phyloP scores from a whole-genome alignment of 345 rosid species.

The Populus alba region DNA sequence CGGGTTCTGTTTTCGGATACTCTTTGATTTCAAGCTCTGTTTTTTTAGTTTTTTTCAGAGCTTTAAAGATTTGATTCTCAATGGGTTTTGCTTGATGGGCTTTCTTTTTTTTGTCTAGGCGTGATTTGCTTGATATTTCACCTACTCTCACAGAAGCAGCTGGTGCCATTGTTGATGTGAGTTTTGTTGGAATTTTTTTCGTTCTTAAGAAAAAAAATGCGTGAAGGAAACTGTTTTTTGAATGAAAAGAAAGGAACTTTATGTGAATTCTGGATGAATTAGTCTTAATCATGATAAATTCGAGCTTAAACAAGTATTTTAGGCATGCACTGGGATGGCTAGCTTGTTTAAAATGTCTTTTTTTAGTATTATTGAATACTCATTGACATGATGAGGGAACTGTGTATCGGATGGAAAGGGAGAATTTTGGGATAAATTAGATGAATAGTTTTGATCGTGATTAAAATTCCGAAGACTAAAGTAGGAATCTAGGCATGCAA shows the following conservation, averaged over 20 bases:
- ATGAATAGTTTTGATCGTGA: not conserved
- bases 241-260: not conserved
- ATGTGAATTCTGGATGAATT: slow-evolving; percentile 4
- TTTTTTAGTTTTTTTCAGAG: not conserved
- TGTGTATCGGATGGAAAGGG: not conserved
- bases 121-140: slow-evolving; percentile 87
- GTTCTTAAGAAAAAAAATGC: slow-evolving; percentile 9
- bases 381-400: not conserved
- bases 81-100: not conserved
- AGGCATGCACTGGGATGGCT: not conserved
- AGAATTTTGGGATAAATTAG: not conserved
- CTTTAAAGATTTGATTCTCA: not conserved
- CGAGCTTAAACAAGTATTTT: too few relatives aligned
- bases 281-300: not conserved
- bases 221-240: not conserved
- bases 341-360: not conserved
- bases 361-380: not conserved
- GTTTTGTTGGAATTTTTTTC: slow-evolving; percentile 8
- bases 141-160: slow-evolving; percentile 93
- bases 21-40: not conserved
- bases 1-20: not conserved
- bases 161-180: slow-evolving; percentile 95
- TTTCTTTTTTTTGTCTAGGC: slow-evolving; percentile 34
- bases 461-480: not conserved
- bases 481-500: not conserved